A percentile compares a stretch with the other conserved stretches of the same genome.
Evolutionary conservation across 169 alveolate genomes (phyloP).

Genomic region (Plasmodium ovale): DNA sequence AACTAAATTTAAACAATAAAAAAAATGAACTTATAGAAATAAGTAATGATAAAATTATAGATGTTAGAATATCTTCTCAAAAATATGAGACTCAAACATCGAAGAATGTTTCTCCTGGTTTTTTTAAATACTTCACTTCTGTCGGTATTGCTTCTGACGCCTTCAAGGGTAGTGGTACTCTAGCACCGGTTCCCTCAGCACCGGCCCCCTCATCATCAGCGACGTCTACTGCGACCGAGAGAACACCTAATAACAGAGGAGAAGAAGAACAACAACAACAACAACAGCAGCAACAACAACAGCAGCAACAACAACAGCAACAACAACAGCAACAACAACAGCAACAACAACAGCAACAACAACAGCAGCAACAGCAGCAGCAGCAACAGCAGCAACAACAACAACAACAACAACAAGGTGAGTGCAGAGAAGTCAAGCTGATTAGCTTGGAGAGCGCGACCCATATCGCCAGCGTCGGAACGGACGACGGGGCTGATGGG

Average conservation of each 20-base stretch:
- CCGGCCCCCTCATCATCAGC: too few species aligned
- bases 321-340: neutral
- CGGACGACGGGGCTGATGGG: too few species aligned
- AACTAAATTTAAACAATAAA: slow-evolving; percentile 45
- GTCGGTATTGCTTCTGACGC: too few species aligned
- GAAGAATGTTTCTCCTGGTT: neutral
- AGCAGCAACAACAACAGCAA: neutral
- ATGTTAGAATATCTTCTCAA: slow-evolving; percentile 16
- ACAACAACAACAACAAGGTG: too few species aligned
- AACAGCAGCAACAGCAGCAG: neutral
- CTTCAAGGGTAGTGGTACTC: too few species aligned
- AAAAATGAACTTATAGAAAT: slow-evolving; percentile 53
- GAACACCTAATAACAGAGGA: too few species aligned
- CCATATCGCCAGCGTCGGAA: too few species aligned
- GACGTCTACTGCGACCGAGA: too few species aligned
- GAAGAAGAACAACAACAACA: too few species aligned
- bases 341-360: neutral
- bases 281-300: neutral
- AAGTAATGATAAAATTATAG: slow-evolving; percentile 27
- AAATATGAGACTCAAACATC: neutral
- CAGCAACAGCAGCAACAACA: neutral
- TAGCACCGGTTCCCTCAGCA: too few species aligned
- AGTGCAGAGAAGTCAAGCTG: too few species aligned
- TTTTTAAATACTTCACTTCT: neutral
- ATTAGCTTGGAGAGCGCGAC: too few species aligned